phyloP scores from a whole-genome alignment of 2,329 filamentous ascomycete species.

The Nemania sp. region DNA sequence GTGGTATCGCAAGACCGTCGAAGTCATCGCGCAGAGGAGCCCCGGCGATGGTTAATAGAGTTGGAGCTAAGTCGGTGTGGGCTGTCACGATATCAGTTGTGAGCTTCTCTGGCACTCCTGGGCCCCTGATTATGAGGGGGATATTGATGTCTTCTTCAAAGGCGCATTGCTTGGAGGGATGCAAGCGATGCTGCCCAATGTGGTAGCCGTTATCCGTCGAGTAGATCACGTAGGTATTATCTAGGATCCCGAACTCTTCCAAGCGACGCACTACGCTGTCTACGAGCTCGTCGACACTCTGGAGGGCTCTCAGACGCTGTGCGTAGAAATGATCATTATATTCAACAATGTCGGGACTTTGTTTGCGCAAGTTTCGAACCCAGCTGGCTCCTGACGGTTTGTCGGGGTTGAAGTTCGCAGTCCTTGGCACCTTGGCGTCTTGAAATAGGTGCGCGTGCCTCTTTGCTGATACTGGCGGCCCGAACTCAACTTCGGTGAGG shows the following conservation, averaged over 20 bases:
- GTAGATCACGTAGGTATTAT: conserved; percentile 69
- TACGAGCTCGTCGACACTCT: conserved; percentile 67
- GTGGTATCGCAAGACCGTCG: conserved; percentile 65
- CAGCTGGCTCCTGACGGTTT: conserved; percentile 59
- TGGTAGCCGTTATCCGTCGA: conserved; percentile 72
- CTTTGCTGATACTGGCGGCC: conserved; percentile 66
- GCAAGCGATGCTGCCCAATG: conserved; percentile 68
- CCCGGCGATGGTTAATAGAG: conserved; percentile 62
- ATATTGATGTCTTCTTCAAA: conserved; percentile 72
- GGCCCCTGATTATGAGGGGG: conserved; percentile 67
- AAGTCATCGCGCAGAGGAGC: conserved; percentile 61
- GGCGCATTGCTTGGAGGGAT: conserved; percentile 68
- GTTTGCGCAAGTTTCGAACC: conserved; percentile 56
- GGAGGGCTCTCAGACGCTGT: conserved; percentile 63
- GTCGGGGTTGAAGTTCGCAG: conserved; percentile 73
- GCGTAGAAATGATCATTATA: conserved; percentile 66
- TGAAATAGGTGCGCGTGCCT: conserved; percentile 72
- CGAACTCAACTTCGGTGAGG: conserved; percentile 54
- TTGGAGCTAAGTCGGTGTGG: conserved; percentile 74
- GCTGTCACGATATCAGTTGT: conserved; percentile 63
- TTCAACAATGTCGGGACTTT: conserved; percentile 56
- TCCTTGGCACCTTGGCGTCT: conserved; percentile 70
- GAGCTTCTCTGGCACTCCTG: conserved; percentile 58
- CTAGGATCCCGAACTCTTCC: conserved; percentile 53
- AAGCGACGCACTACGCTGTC: conserved; percentile 60